A percentile compares a stretch with the other conserved stretches of the same genome.
Evolutionary conservation across 1,284 basidiomycete species (phyloP).

Genomic region (Anthracocystis setariae): DNA sequence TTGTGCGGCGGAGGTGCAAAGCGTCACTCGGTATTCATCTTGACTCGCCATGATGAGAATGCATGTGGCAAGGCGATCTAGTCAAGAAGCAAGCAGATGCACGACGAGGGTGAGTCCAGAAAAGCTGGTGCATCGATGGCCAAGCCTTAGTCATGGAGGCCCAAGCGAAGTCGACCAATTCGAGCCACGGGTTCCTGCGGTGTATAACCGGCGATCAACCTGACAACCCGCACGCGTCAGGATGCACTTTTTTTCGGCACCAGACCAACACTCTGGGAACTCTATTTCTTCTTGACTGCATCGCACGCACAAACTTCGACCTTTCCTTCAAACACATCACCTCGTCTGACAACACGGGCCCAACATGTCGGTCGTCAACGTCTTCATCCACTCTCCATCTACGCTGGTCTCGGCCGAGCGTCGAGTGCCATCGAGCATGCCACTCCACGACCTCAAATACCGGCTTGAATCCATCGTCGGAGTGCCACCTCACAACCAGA

Average conservation of each 20-base stretch:
- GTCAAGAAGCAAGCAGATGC: neutral
- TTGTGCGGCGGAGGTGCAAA: conserved; percentile 35
- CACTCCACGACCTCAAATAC: conserved; percentile 71
- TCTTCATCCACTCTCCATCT: conserved; percentile 58
- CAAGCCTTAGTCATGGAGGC: conserved; percentile 3
- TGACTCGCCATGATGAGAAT: conserved; percentile 6
- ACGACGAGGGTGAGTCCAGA: neutral
- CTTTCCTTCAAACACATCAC: neutral
- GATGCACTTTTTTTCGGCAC: neutral
- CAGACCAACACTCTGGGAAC: conserved; percentile 7
- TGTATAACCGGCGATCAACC: conserved; percentile 4
- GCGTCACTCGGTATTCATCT: conserved; percentile 25
- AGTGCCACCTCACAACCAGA: conserved; percentile 71
- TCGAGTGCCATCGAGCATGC: conserved; percentile 44
- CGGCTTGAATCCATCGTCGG: conserved; percentile 93
- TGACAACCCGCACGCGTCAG: conserved; percentile 2
- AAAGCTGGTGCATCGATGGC: neutral
- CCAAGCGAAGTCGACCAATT: neutral
- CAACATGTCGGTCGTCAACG: conserved; percentile 48
- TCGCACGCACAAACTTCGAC: neutral
- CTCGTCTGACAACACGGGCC: neutral
- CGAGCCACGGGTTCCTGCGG: neutral
- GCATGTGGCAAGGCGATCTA: no score
- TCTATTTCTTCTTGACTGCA: conserved; percentile 1
- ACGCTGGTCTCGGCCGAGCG: conserved; percentile 55